A percentile compares a stretch with the other conserved stretches of the same genome.
Evolutionary conservation across 768 basidiomycete species (phyloP).

Genomic region (Paxillus involutus): DNA sequence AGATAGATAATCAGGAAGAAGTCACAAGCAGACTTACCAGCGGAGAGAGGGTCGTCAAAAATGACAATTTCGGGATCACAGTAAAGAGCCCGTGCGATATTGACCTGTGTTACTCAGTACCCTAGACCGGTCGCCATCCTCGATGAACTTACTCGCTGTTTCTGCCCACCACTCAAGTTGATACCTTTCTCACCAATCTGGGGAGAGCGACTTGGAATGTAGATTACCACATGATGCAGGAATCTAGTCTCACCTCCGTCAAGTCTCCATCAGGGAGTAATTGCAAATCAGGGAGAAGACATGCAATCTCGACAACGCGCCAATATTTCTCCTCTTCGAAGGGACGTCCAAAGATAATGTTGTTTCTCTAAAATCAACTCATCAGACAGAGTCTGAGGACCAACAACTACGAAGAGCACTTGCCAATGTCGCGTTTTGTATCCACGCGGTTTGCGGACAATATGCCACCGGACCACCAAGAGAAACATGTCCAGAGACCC

Average conservation of each 20-base stretch:
- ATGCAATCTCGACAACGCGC: constrained; percentile 57
- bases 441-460: constrained; percentile 76
- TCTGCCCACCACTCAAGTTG: constrained; percentile 67
- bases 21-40: constrained; percentile 37
- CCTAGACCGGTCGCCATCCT: background rate
- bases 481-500: constrained; percentile 46
- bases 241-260: constrained; percentile 52
- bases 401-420: background rate
- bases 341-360: constrained; percentile 64
- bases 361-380: constrained; percentile 49
- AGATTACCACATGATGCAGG: background rate
- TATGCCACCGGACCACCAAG: constrained; percentile 70
- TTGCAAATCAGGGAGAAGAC: constrained; percentile 61
- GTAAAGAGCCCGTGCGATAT: constrained; percentile 71
- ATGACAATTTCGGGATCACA: constrained; percentile 59
- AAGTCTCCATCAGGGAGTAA: constrained; percentile 68
- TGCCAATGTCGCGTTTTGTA: constrained; percentile 66
- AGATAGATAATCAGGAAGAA: background rate
- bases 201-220: background rate
- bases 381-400: background rate
- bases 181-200: constrained; percentile 75
- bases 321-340: constrained; percentile 69
- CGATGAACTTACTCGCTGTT: constrained; percentile 45
- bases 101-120: constrained; percentile 40
- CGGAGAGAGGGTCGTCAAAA: constrained; percentile 66